A percentile compares a stretch with the other conserved stretches of the same genome.
Evolutionary conservation across 208 protist species (phyloP).

Genomic region (Acanthamoeba culbertsoni): DNA sequence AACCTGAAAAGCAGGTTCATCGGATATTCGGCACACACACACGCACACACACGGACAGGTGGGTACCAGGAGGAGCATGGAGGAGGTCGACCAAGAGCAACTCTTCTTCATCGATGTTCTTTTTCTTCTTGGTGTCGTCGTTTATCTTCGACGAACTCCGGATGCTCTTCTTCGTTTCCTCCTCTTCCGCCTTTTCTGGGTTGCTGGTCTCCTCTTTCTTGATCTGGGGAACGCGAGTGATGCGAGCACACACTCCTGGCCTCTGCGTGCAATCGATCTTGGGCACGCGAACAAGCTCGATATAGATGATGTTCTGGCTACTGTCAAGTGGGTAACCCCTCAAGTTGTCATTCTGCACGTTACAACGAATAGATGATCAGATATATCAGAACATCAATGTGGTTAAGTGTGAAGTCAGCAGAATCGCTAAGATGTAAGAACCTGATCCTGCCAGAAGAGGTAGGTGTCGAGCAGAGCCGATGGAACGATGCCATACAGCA

Average conservation of each 20-base stretch:
- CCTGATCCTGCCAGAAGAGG: constrained; percentile 79
- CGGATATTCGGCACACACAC: too few species aligned
- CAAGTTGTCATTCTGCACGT: constrained; percentile 24
- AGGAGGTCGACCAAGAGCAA: constrained; percentile 78
- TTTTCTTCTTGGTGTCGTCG: constrained; percentile 41
- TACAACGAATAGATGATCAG: not conserved
- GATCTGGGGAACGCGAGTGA: constrained; percentile 15
- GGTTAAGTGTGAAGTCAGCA: too few species aligned
- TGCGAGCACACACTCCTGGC: constrained; percentile 42
- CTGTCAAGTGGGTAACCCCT: constrained; percentile 46
- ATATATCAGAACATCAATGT: not conserved
- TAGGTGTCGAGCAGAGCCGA: constrained; percentile 74
- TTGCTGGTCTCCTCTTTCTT: constrained; percentile 7
- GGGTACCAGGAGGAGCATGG: constrained; percentile 65
- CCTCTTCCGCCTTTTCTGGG: not conserved
- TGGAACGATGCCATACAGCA: constrained; percentile 77
- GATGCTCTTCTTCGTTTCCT: constrained; percentile 39
- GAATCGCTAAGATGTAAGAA: not conserved
- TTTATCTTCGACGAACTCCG: constrained; percentile 43
- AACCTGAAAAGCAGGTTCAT: too few species aligned
- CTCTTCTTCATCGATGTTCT: constrained; percentile 69
- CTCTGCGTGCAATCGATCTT: constrained; percentile 27
- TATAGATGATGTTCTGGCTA: constrained; percentile 38
- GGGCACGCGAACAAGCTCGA: constrained; percentile 28
- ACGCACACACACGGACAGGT: not conserved